Conservation (phyloP, 352 stramenopile species). For the Phytophthora parvispora region DNA sequence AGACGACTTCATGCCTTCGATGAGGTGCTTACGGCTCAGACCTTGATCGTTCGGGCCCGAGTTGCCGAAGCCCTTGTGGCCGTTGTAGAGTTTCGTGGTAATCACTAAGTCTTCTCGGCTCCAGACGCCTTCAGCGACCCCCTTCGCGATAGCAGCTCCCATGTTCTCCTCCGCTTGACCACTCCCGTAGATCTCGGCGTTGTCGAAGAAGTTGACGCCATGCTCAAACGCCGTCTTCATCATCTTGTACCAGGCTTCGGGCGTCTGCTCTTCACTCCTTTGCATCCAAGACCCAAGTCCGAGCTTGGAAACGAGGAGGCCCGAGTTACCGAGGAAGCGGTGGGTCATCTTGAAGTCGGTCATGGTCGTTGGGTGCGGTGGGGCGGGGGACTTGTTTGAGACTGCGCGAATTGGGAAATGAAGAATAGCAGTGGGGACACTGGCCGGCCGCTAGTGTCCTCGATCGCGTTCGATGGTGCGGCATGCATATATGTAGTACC, state of each 20-base stretch:
- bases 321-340: not conserved
- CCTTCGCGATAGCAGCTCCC: constrained; percentile 40
- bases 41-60: constrained; percentile 33
- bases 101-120: constrained; percentile 28
- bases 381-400: too few species aligned
- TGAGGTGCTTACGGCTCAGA: constrained; percentile 57
- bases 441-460: too few species aligned
- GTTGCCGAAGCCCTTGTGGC: not conserved
- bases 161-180: constrained; percentile 18
- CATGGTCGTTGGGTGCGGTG: too few species aligned
- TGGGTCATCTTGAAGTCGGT: not conserved
- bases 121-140: constrained; percentile 27
- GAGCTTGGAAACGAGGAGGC: not conserved
- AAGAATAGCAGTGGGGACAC: too few species aligned
- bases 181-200: constrained; percentile 18
- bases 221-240: not conserved
- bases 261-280: not conserved
- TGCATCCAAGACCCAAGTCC: not conserved
- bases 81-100: constrained; percentile 29
- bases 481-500: too few species aligned
- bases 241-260: not conserved
- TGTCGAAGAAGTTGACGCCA: not conserved
- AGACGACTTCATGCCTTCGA: constrained; percentile 58
- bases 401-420: too few species aligned
- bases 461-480: too few species aligned